Conservation (phyloP, 495 filamentous ascomycete genomes). For the Pseudotulostoma volvatum region DNA sequence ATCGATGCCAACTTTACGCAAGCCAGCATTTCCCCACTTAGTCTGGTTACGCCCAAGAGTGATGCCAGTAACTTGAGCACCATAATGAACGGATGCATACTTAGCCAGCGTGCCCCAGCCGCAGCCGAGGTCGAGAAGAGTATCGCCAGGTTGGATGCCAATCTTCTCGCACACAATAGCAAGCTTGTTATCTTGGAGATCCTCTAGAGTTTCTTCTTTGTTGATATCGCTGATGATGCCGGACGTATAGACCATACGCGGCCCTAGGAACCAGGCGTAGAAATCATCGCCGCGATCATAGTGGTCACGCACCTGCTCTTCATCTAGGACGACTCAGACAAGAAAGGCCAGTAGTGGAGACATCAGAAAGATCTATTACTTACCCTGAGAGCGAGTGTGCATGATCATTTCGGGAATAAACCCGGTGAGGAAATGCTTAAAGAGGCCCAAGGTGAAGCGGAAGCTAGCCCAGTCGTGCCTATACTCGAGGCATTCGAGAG, state of each 20-base stretch:
- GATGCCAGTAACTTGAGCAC: slow-evolving; percentile 46
- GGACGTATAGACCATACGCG: slow-evolving; percentile 60
- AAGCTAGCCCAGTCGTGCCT: slow-evolving; percentile 56
- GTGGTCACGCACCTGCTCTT: slow-evolving; percentile 61
- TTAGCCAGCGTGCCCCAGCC: slow-evolving; percentile 58
- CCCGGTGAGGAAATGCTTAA: slow-evolving; percentile 50
- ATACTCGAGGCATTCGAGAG: slow-evolving; percentile 44
- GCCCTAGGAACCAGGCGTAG: slow-evolving; percentile 59
- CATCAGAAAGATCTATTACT: no score
- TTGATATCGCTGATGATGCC: slow-evolving; percentile 52
- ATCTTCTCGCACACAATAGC: slow-evolving; percentile 60
- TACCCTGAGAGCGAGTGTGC: slow-evolving; percentile 54
- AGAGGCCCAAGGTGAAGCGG: slow-evolving; percentile 47
- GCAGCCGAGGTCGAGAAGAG: slow-evolving; percentile 51
- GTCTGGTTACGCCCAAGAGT: slow-evolving; percentile 58
- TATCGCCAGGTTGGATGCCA: slow-evolving; percentile 42
- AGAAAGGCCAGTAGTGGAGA: no score
- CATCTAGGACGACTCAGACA: slow-evolving; percentile 28
- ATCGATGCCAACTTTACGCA: slow-evolving; percentile 41
- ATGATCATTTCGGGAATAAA: slow-evolving; percentile 53
- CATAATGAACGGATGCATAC: slow-evolving; percentile 46
- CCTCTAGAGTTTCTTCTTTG: slow-evolving; percentile 47
- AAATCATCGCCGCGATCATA: slow-evolving; percentile 63
- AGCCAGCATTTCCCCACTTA: slow-evolving; percentile 51
- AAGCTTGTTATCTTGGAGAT: slow-evolving; percentile 58